Base-by-base conservation (phyloP, 2,329 filamentous ascomycete genomes). In the Aspergillus felis region DNA sequence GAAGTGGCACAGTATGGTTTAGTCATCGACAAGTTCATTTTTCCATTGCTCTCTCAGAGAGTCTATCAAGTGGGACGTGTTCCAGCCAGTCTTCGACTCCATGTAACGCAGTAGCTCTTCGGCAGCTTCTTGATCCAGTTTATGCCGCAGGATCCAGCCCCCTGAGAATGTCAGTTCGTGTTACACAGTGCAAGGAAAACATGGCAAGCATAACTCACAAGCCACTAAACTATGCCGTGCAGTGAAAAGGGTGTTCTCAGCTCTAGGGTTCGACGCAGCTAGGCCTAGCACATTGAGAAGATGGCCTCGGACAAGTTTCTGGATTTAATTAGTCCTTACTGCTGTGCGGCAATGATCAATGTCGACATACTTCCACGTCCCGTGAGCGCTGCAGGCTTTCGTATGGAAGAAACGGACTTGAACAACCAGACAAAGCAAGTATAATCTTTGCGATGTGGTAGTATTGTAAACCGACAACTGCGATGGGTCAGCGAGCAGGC, bases 381-480 rank as follows among this genome's bases (percentile, higher is more conserved):
- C 66, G 61, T 24, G 66, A 67, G 9, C 64, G 55, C 14, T 52
- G 61, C 28, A 69, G 51, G 17, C 29, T 64, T 4, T 67, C 62
- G 50, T 68, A 65, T 29, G 58, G 53, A 9, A 58, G 59, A 10
- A 48, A 52, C 3, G 57, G 41, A 17, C 9, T 58, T 2, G 62
- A 51, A 20, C 55, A 53, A 50, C 58, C 52, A 3, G 65, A 62
- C 32, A 68, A 54, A n/a, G 61, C 61, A 9, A 68, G 56, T 4
- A 72, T 63, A 28, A 71, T 68, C 50, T 70, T 71, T 14, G 71
- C 68, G 25, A 71, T 65, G 50, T 74, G 66, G 44, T 69, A 74
- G 54, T 74, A 74, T 54, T 74, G 71, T 7, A 73, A 48, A 9
- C 72, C 71, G 49, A 72, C 63, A n/a, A 73, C 72, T 69, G 27